Conservation (phyloP, 148 eudicot genomes). For the Persicaria maculosa region DNA sequence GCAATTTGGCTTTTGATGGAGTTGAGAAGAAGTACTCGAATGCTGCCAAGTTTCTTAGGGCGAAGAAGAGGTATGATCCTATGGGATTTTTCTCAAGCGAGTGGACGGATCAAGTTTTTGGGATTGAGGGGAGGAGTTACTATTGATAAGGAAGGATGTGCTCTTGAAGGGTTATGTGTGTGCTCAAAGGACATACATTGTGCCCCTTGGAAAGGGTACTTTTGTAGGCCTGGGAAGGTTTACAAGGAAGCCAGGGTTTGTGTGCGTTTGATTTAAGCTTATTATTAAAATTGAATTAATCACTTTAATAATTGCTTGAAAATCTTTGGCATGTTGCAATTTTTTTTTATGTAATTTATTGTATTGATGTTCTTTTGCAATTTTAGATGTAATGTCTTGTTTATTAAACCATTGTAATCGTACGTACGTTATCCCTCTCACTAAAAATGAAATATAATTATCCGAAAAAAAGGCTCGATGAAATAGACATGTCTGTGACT, state of each 20-base stretch:
- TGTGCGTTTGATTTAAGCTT: not conserved
- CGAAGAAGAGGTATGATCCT: conserved; percentile 57
- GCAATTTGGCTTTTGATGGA: conserved; percentile 57
- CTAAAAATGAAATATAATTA: no score
- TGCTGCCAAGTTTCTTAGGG: conserved; percentile 31
- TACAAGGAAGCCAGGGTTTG: conserved; percentile 65
- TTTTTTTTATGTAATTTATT: no score
- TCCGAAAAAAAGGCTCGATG: no score
- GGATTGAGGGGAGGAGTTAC: conserved; percentile 39
- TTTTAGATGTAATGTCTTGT: no score
- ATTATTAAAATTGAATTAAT: no score
- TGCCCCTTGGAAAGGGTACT: conserved; percentile 58
- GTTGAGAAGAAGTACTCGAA: conserved; percentile 46
- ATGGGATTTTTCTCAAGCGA: conserved; percentile 57
- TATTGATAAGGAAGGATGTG: conserved; percentile 53
- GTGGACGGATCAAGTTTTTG: conserved; percentile 59
- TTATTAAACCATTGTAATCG: no score
- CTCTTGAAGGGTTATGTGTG: conserved; percentile 72
- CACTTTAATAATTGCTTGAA: no score
- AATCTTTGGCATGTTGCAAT: no score
- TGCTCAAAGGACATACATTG: conserved; percentile 67
- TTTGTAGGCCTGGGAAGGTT: conserved; percentile 51
- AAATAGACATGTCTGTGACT: no score
- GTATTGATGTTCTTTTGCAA: no score
- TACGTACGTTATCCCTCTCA: no score